phyloP scores from a whole-genome alignment of 2,329 filamentous ascomycete species.

The Phialophora verrucosa region DNA sequence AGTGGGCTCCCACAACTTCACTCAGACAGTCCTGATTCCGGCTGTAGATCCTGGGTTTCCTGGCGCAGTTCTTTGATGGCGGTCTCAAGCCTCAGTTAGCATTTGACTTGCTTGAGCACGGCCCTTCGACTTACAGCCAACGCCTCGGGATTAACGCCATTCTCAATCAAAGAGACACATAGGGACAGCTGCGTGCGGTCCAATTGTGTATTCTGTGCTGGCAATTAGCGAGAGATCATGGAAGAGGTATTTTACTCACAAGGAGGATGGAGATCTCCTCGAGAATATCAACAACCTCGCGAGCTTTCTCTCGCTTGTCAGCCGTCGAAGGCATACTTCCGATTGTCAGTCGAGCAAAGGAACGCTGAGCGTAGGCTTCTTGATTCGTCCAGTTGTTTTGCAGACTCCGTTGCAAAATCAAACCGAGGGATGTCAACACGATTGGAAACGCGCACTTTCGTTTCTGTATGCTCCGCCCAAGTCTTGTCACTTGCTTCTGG shows the following conservation, averaged over 20 bases:
- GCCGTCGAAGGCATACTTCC: slow-evolving; percentile 12
- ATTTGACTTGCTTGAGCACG: slow-evolving; percentile 1
- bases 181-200: slow-evolving; percentile 90
- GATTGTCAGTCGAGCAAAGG: not conserved
- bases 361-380: not conserved
- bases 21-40: slow-evolving; percentile 36
- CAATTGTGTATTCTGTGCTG: slow-evolving; percentile 81
- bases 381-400: not conserved
- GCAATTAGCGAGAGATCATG: slow-evolving; percentile 13
- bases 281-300: slow-evolving; percentile 58
- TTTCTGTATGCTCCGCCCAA: not conserved
- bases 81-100: slow-evolving; percentile 40
- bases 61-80: slow-evolving; percentile 55
- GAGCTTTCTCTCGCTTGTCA: slow-evolving; percentile 55
- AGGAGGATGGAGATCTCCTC: slow-evolving; percentile 57
- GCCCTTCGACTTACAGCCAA: slow-evolving; percentile 71
- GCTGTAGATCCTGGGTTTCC: slow-evolving; percentile 45
- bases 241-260: slow-evolving; percentile 41
- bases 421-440: not conserved
- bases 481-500: not conserved
- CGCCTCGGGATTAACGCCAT: slow-evolving; percentile 94
- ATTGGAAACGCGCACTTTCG: not conserved
- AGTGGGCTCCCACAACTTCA: slow-evolving; percentile 8
- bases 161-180: slow-evolving; percentile 96
- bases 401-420: not conserved